Percentiles rank a stretch among this genome's conserved stretches.
These are phyloP conservation scores for Hypholoma fasciculare DNA, from an alignment of 768 basidiomycete species.

Conservation along the genomic window DNA sequence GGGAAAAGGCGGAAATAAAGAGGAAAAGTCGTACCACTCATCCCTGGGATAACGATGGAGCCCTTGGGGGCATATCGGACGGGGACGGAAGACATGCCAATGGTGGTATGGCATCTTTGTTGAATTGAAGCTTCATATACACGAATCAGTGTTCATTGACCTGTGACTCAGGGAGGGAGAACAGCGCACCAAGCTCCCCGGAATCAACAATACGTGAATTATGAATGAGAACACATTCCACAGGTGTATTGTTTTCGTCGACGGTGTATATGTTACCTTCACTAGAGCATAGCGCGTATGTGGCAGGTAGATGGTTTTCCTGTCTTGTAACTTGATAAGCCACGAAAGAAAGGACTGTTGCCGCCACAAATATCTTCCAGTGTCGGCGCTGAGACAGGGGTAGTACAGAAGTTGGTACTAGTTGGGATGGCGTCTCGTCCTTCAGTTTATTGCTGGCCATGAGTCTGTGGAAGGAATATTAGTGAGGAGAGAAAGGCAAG, in stretches of 20 bases:
- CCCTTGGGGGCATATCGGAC: constrained; percentile 54
- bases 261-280: constrained; percentile 66
- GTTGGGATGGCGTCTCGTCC: no score
- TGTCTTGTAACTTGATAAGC: background rate
- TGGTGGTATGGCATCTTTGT: constrained; percentile 20
- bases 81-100: constrained; percentile 1
- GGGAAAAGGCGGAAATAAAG: background rate
- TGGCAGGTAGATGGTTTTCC: background rate
- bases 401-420: no score
- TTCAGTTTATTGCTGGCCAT: no score
- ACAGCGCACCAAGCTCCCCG: constrained; percentile 54
- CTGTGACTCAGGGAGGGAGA: no score
- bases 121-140: constrained; percentile 28
- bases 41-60: constrained; percentile 68
- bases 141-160: no score
- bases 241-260: constrained; percentile 46
- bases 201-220: constrained; percentile 48
- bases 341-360: background rate
- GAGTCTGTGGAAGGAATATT: no score
- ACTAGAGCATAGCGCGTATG: constrained; percentile 64
- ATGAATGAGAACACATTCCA: constrained; percentile 66
- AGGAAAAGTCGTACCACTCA: constrained; percentile 59
- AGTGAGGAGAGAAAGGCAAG: no score
- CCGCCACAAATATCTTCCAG: background rate
- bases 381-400: background rate